phyloP scores from a whole-genome alignment of 129 eudicot species.

The Pulicaria dysenterica region DNA sequence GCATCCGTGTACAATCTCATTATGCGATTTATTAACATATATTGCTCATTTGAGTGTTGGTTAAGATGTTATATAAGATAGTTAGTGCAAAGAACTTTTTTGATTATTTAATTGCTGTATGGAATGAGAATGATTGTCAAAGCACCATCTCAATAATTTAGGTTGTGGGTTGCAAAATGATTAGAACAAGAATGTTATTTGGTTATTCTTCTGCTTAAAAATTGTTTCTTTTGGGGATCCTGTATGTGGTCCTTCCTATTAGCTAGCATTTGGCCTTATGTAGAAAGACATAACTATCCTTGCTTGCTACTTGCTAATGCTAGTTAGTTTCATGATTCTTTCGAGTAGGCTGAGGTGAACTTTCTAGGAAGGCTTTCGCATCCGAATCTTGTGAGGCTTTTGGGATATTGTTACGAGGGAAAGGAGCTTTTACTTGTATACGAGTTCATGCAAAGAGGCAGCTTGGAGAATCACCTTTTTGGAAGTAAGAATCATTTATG shows the following conservation, averaged over 20 bases:
- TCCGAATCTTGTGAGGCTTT: constrained; percentile 78
- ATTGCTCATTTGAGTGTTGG: constrained; percentile 10
- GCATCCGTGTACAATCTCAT: constrained; percentile 15
- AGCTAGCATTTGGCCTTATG: too few species aligned
- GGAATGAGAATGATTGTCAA: constrained; percentile 18
- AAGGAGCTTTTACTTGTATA: constrained; percentile 83
- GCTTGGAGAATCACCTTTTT: constrained; percentile 89
- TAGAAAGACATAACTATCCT: too few species aligned
- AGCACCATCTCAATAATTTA: constrained; percentile 30
- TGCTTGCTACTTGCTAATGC: not conserved
- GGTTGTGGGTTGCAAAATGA: constrained; percentile 26
- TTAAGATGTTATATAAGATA: constrained; percentile 15
- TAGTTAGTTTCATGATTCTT: not conserved
- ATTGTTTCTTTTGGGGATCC: constrained; percentile 4
- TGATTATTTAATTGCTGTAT: constrained; percentile 24
- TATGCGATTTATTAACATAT: constrained; percentile 7
- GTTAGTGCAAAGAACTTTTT: constrained; percentile 30
- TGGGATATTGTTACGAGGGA: constrained; percentile 90
- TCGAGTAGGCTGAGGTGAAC: constrained; percentile 75
- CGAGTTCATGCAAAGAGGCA: constrained; percentile 93
- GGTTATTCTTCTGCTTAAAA: constrained; percentile 7
- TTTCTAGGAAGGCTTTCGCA: constrained; percentile 88
- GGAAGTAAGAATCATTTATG: constrained; percentile 64
- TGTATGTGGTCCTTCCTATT: too few species aligned
- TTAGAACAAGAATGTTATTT: constrained; percentile 3